A percentile compares a stretch with the other conserved stretches of the same genome.
Conservation (phyloP, 2,329 filamentous ascomycete genomes). For the Pseudopithomyces maydicus region DNA sequence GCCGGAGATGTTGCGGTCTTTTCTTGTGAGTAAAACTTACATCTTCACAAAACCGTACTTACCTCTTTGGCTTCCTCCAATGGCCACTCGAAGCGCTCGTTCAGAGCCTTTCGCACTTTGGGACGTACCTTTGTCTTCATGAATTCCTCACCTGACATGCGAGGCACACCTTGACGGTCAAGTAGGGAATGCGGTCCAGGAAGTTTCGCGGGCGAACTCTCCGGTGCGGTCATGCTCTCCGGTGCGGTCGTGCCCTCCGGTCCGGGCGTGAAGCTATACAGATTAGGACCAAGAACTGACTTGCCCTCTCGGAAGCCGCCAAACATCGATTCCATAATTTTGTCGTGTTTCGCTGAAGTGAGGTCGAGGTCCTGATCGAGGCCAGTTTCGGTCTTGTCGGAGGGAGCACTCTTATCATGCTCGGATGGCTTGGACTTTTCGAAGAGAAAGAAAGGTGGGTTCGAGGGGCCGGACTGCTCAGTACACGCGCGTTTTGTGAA, state of each 20-base stretch:
- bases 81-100: background rate
- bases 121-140: constrained; percentile 8
- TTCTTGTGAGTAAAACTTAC: background rate
- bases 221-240: background rate
- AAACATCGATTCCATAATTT: background rate
- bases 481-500: background rate
- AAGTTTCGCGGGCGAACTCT: background rate
- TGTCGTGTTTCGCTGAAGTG: background rate
- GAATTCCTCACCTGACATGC: constrained; percentile 11
- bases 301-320: too few relatives aligned
- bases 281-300: too few relatives aligned
- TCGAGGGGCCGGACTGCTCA: background rate
- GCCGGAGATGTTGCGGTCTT: background rate
- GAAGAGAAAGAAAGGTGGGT: background rate
- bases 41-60: background rate
- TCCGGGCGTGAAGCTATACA: too few relatives aligned
- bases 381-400: background rate
- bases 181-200: background rate
- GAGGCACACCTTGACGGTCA: background rate
- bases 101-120: constrained; percentile 9
- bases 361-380: background rate
- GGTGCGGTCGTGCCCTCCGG: background rate
- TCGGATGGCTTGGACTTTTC: too few relatives aligned
- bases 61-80: background rate
- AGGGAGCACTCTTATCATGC: background rate